Evolutionary conservation across 352 stramenopile species (phyloP), one percentile per base, ranked within the genome.

Genomic region (Elongisporangium senticosum): DNA sequence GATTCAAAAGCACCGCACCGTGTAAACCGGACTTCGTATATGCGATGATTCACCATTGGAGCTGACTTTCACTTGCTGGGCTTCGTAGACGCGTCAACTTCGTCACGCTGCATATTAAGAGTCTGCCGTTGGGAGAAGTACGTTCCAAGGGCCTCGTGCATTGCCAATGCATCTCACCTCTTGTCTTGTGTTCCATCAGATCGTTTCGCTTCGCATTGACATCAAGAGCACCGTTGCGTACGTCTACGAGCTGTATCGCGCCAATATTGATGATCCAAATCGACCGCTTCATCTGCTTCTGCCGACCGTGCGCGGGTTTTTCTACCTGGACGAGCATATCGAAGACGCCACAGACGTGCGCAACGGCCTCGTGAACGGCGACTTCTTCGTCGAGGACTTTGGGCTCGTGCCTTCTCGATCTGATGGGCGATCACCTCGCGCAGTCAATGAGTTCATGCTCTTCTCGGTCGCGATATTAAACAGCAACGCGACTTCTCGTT

Each of bases 231-330:
- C 77, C 0, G 65, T 91, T 19, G 66, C 80, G 14, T 87, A 84
- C 61, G 64, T 93, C 15, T 93, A 93, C 56, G 84, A 93, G 55
- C 65, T 89, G 15, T 93, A 90, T 53, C 84, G 84, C 28, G 66
- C 79, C 23, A 82, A 82, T 40, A 67, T 67, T 7, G 79, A 89
- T 23, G 54, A 71, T 0, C 72, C 72, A 2, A 87, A 90, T 26
- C 81, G 79, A 1, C 72, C 72, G 26, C 67, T 91, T 47, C 76
- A 91, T 58, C 49, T 93, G 51, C 58, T 93, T 5, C 65, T 91
- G 14, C 84, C 79, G 4, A 93, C 84, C 15, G 77, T 69, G 1
- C 63, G 63, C 11, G 84, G 84, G 2, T 53, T 93, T 2, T 91
- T 93, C 53, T 87, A 87, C 50, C 55, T 93, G 17, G 69, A 89